Base-by-base conservation (phyloP, 345 rosid species). In the Dipteronia dyeriana region DNA sequence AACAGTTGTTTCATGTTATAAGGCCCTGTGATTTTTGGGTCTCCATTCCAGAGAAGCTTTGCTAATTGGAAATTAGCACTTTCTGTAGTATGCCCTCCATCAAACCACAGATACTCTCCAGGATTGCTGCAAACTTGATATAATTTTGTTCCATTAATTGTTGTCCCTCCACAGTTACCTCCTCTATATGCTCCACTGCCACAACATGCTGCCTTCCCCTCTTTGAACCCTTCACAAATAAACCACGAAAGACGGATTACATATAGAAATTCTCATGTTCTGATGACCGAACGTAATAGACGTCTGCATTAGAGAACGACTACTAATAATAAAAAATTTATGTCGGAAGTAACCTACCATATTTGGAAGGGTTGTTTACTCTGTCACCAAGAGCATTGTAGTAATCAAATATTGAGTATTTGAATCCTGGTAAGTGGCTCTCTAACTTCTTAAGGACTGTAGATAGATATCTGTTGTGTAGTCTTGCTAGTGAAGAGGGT, bases 401-500 rank as follows among this genome's bases (percentile, higher is more conserved):
- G 82, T 49, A 68, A 56, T 80, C 80, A 16, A 75, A 75, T 1
- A 80, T 70, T 0, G 78, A 23, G 14, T 78, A 65, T 25, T 79
- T 75, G 82, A 78, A 78, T 62, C 78, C 84, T 7, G 81, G 74
- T 23, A 74, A 69, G 53, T 62, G 47, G 49, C 20, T 57, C 39
- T 14, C 74, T 25, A 79, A 43, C 77, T 49, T 65, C 66, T 12
- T 22, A 34, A 83, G 81, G 19, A 68, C 16, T 17, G 9, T 64
- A 1, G 81, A 65, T 38, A 80, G 19, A 8, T 73, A 79, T 2
- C 29, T n/a, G 66, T 80, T 80, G 81, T 80, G 81, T 66, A 70
- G 63, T 19, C 47, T 71, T 14, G 77, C 86, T 29, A 70, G 68
- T 14, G 60, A 39, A 17, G 69, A 41, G 22, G 4, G 19, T 41